These are phyloP conservation scores for Gamsiella multidivaricata DNA, from an alignment of 192 early-diverging fungal species.

Conservation along the genomic window DNA sequence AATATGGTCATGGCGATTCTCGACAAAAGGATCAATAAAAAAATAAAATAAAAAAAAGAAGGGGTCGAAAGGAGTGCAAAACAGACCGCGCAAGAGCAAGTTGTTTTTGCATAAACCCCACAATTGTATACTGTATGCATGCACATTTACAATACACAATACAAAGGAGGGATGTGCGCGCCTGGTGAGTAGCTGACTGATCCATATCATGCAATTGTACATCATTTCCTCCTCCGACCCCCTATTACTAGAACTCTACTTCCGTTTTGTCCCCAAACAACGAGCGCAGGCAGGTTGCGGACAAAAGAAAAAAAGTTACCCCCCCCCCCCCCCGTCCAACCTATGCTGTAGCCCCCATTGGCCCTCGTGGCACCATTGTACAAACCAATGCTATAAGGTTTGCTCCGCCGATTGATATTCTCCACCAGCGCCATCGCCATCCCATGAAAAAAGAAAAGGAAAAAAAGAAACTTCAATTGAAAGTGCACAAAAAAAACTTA, in stretches of 20 bases:
- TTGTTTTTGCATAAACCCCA: slow-evolving; percentile 23
- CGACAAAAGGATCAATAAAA: no score
- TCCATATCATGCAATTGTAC: background rate
- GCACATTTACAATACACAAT: slow-evolving; percentile 5
- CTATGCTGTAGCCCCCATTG: background rate
- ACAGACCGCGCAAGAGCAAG: background rate
- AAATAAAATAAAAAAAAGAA: background rate
- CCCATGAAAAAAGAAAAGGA: slow-evolving; percentile 12
- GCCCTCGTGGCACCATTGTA: slow-evolving; percentile 17
- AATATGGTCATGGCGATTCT: background rate
- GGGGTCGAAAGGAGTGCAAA: slow-evolving; percentile 6
- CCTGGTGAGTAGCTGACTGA: slow-evolving; percentile 12
- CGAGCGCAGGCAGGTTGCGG: background rate
- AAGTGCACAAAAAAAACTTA: slow-evolving; percentile 53
- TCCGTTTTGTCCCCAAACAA: background rate
- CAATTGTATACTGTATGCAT: slow-evolving; percentile 4
- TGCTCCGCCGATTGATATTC: no score
- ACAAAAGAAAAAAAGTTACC: background rate
- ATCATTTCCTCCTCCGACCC: slow-evolving; percentile 13
- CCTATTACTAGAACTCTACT: slow-evolving; percentile 6
- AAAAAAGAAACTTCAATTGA: slow-evolving; percentile 9
- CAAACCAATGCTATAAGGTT: no score
- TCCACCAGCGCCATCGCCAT: no score
- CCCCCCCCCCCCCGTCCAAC: background rate
- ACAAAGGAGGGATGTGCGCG: slow-evolving; percentile 10